Percentiles rank a stretch among this genome's conserved stretches.
Evolutionary conservation across 2,329 filamentous ascomycete genomes (phyloP).

Genomic region (Aureobasidium mangrovei): DNA sequence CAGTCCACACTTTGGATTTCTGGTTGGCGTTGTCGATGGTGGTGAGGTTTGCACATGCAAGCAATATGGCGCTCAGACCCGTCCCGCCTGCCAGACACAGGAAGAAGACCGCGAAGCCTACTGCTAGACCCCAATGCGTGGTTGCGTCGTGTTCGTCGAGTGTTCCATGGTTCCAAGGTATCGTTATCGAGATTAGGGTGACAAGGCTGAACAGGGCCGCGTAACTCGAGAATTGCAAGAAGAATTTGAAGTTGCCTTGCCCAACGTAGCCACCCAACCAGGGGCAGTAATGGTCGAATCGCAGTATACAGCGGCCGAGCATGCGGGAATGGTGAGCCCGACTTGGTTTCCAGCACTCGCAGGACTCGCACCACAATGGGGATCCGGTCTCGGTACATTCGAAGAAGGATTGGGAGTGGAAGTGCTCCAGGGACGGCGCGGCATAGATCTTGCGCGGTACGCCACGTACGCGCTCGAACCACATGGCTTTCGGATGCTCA

Average conservation of each 20-base stretch:
- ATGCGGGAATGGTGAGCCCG: neutral
- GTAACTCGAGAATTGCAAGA: neutral
- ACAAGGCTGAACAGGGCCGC: neutral
- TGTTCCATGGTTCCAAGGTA: neutral
- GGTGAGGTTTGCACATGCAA: neutral
- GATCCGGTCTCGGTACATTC: neutral
- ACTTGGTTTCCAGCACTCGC: neutral
- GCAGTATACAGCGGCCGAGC: neutral
- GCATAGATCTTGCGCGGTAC: neutral
- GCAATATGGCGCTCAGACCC: neutral
- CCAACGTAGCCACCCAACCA: neutral
- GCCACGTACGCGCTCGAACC: neutral
- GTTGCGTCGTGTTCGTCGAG: neutral
- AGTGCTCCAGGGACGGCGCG: neutral
- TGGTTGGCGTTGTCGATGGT: neutral
- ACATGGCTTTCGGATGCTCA: neutral
- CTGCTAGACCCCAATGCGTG: neutral
- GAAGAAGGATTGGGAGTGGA: neutral
- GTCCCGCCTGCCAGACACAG: neutral
- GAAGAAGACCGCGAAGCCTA: neutral
- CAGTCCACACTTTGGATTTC: neutral
- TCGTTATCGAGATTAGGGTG: neutral
- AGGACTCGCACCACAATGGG: neutral
- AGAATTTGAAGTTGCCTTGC: neutral
- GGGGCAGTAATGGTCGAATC: neutral